A percentile compares a stretch with the other conserved stretches of the same genome.
These are phyloP conservation scores for Ascocoryne sarcoides DNA, from an alignment of 2,329 filamentous ascomycete species.

Conservation along the genomic window DNA sequence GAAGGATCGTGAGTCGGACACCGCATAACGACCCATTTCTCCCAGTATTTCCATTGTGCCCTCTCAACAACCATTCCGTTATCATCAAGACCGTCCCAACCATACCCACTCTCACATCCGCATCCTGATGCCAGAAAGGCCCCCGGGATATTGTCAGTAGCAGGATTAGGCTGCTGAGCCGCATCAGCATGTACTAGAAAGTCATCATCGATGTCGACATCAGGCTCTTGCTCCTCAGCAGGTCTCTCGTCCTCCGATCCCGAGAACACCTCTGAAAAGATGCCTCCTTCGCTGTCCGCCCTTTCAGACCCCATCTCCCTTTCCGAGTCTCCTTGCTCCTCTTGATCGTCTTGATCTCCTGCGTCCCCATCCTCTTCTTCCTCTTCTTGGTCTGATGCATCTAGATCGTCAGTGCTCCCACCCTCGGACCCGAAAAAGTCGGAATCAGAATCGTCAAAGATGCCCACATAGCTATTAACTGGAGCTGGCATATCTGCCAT, in stretches of 20 bases:
- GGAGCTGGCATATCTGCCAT: conserved; percentile 33
- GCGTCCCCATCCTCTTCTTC: too few relatives aligned
- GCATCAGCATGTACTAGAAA: conserved; percentile 24
- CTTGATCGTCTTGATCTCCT: too few relatives aligned
- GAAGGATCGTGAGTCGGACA: conserved; percentile 28
- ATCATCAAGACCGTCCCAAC: conserved; percentile 34
- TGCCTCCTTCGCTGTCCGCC: too few relatives aligned
- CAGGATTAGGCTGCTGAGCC: too few relatives aligned
- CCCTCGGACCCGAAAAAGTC: too few relatives aligned
- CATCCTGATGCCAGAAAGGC: conserved; percentile 1
- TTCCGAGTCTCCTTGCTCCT: too few relatives aligned
- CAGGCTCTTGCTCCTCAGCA: background rate
- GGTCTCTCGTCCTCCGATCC: background rate
- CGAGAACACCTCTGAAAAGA: too few relatives aligned
- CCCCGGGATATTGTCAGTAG: too few relatives aligned
- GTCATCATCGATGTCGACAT: conserved; percentile 36
- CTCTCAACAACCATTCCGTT: conserved; percentile 39
- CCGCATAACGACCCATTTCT: conserved; percentile 43
- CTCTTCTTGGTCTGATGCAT: too few relatives aligned
- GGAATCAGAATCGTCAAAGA: background rate
- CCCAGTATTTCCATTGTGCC: conserved; percentile 44
- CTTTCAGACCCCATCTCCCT: too few relatives aligned
- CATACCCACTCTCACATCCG: conserved; percentile 8
- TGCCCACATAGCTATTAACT: too few relatives aligned
- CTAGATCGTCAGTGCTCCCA: too few relatives aligned